These are phyloP conservation scores for Cyberlindnera petersonii DNA, from an alignment of 805 yeast species.

Conservation along the genomic window DNA sequence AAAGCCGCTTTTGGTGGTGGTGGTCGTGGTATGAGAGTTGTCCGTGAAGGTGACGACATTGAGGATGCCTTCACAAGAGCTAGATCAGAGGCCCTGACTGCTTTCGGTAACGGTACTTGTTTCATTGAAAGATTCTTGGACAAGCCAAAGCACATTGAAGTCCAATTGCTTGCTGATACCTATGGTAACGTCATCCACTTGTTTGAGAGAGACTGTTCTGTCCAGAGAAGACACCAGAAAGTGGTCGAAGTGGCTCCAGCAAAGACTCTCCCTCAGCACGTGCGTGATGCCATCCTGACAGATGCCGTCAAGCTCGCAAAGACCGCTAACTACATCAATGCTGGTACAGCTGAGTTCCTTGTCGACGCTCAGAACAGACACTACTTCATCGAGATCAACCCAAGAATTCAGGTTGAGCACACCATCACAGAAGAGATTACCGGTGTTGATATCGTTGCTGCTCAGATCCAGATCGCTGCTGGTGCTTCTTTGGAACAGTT, in stretches of 20 bases:
- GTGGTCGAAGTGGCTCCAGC: slow-evolving; percentile 99
- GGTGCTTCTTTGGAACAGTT: slow-evolving; percentile 92
- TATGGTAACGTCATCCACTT: slow-evolving; percentile 93
- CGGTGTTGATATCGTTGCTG: slow-evolving; percentile 96
- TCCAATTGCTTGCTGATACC: slow-evolving; percentile 88
- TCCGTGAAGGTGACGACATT: slow-evolving; percentile 90
- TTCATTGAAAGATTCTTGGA: slow-evolving; percentile 93
- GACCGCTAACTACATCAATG: slow-evolving; percentile 87
- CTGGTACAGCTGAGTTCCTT: slow-evolving; percentile 97
- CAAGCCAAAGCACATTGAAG: slow-evolving; percentile 97
- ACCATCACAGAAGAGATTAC: slow-evolving; percentile 98
- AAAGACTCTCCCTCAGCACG: slow-evolving; percentile 73
- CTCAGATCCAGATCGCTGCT: slow-evolving; percentile 98
- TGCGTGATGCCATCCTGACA: slow-evolving; percentile 86
- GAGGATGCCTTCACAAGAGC: slow-evolving; percentile 92
- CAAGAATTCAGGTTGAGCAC: slow-evolving; percentile 97
- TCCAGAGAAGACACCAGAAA: slow-evolving; percentile 98
- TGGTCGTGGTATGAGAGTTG: slow-evolving; percentile 99
- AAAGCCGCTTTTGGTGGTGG: slow-evolving; percentile 99
- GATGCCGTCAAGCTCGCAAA: slow-evolving; percentile 94
- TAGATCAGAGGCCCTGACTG: slow-evolving; percentile 85
- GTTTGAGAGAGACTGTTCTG: slow-evolving; percentile 99
- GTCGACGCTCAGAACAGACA: slow-evolving; percentile 93
- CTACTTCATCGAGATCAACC: slow-evolving; percentile 96
- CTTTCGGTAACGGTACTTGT: slow-evolving; percentile 99